These are phyloP conservation scores for Isochrysis galbana DNA, from an alignment of 78 protist genomes.

Conservation along the genomic window DNA sequence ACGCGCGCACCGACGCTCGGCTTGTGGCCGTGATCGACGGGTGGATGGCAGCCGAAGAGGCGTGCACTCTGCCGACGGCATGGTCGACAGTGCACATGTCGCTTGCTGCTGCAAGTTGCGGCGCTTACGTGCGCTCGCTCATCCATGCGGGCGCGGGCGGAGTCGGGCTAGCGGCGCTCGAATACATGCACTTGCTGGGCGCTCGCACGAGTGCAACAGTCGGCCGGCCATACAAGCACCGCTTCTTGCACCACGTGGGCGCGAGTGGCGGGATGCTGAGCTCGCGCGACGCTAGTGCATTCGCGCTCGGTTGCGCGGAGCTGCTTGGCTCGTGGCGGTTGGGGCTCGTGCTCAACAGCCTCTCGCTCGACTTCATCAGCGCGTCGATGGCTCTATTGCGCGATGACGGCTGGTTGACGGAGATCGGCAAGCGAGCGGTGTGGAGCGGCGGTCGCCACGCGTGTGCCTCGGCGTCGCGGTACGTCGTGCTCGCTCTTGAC, in stretches of 20 bases:
- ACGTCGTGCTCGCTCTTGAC: background rate
- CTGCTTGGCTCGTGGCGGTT: background rate
- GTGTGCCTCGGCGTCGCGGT: background rate
- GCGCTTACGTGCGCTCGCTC: background rate
- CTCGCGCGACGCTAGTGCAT: background rate
- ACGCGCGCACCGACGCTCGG: background rate
- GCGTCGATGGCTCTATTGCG: background rate
- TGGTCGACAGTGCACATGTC: background rate
- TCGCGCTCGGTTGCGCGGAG: background rate
- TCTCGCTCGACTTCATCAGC: background rate
- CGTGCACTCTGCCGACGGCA: background rate
- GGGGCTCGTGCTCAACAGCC: background rate
- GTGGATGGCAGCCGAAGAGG: background rate
- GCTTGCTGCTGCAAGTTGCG: background rate
- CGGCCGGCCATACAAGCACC: conserved; percentile 22
- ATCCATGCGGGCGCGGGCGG: conserved; percentile 37
- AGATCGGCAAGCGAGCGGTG: background rate
- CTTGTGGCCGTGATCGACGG: background rate
- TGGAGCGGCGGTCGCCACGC: background rate
- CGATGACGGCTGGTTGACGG: background rate
- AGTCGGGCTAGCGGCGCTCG: conserved; percentile 28
- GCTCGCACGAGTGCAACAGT: background rate
- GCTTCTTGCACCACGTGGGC: too few species aligned
- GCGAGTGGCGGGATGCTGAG: too few species aligned
- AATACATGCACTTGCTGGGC: background rate